phyloP scores from a whole-genome alignment of 768 basidiomycete species.

The Leucosporidium creatinivorum region DNA sequence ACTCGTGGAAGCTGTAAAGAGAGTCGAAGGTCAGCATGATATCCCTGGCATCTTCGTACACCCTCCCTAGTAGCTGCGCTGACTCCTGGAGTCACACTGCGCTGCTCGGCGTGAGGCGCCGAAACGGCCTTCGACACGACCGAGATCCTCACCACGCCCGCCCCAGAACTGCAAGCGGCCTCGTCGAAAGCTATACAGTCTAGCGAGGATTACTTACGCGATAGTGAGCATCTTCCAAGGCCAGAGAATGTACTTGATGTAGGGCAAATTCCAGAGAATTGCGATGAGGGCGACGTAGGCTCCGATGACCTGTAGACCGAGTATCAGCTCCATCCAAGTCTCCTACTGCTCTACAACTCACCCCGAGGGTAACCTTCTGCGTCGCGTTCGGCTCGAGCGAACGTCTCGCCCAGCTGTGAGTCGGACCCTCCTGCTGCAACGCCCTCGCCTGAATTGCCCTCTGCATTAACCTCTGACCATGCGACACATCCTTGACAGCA shows the following conservation, averaged over 20 bases:
- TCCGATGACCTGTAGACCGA: background rate
- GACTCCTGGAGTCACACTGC: too few relatives aligned
- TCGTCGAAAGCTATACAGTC: background rate
- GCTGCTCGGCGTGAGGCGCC: too few relatives aligned
- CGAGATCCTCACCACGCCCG: too few relatives aligned
- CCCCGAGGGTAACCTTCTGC: slow-evolving; percentile 28
- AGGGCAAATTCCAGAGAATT: slow-evolving; percentile 25
- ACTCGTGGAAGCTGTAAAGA: slow-evolving; percentile 22
- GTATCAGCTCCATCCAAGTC: background rate
- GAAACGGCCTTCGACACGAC: too few relatives aligned
- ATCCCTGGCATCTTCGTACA: background rate
- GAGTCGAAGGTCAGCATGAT: slow-evolving; percentile 1
- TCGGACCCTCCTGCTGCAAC: background rate
- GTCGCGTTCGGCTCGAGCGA: slow-evolving; percentile 12
- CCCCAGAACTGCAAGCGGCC: too few relatives aligned
- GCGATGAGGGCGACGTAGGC: slow-evolving; percentile 21
- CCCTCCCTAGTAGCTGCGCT: too few relatives aligned
- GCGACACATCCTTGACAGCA: background rate
- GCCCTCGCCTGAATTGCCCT: background rate
- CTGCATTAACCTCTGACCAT: background rate
- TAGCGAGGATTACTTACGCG: background rate
- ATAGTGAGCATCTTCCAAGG: background rate
- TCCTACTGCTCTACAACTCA: slow-evolving; percentile 4
- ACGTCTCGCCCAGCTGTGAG: background rate
- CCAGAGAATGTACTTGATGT: background rate